Percentiles rank a stretch among this genome's conserved stretches.
Evolutionary conservation across 2,329 filamentous ascomycete species (phyloP).

Genomic region (Fusarium marasasianum): DNA sequence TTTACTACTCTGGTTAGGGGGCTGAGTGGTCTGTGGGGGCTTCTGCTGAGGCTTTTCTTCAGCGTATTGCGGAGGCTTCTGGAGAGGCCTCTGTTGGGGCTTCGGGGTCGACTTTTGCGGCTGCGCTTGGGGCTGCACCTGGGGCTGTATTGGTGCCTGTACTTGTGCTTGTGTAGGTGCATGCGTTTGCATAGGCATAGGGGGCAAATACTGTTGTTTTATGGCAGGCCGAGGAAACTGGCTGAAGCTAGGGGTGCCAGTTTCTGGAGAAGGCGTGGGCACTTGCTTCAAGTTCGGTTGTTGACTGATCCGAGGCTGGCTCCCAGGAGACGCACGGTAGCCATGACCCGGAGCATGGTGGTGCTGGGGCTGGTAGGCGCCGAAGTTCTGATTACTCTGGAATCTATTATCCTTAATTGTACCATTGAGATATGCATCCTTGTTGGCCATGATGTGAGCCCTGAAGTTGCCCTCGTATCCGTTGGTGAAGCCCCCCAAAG

Average conservation of each 20-base stretch:
- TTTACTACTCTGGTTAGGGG: slow-evolving; percentile 30
- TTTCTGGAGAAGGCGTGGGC: background rate
- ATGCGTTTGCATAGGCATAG: slow-evolving; percentile 4
- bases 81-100: background rate
- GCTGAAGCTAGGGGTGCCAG: background rate
- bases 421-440: slow-evolving; percentile 44
- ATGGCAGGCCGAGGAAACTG: slow-evolving; percentile 30
- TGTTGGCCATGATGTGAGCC: slow-evolving; percentile 54
- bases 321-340: background rate
- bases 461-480: slow-evolving; percentile 65
- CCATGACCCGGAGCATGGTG: background rate
- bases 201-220: slow-evolving; percentile 33
- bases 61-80: background rate
- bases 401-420: slow-evolving; percentile 9
- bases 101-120: background rate
- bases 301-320: slow-evolving; percentile 18
- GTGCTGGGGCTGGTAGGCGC: slow-evolving; percentile 4
- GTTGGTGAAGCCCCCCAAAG: slow-evolving; percentile 67
- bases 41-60: background rate
- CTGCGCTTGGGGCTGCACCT: background rate
- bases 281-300: background rate
- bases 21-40: slow-evolving; percentile 7
- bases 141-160: background rate
- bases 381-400: background rate
- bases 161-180: background rate